Conservation (phyloP, 768 basidiomycete genomes). For the Suillus hirtellus region DNA sequence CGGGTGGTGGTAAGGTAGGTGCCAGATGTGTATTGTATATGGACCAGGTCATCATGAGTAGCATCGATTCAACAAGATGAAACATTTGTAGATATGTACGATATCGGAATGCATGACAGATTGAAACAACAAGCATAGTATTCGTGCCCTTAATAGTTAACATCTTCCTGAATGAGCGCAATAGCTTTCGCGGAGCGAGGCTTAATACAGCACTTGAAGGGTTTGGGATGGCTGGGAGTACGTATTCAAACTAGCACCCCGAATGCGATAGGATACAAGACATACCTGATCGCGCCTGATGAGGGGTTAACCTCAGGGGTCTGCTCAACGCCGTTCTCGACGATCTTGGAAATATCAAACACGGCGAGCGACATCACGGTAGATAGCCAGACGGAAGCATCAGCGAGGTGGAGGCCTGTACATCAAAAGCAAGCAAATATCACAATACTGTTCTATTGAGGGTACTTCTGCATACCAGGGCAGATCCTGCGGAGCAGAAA, state of each 20-base stretch:
- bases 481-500: slow-evolving; percentile 23
- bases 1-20: neutral
- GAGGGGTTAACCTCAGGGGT: slow-evolving; percentile 52
- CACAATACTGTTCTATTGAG: slow-evolving; percentile 19
- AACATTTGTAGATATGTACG: neutral
- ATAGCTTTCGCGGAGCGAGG: slow-evolving; percentile 52
- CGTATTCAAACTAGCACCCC: neutral
- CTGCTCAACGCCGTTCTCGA: slow-evolving; percentile 40
- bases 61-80: neutral
- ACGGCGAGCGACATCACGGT: slow-evolving; percentile 42
- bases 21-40: neutral
- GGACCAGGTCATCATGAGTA: neutral
- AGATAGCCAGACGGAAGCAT: slow-evolving; percentile 41
- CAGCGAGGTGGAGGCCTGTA: slow-evolving; percentile 47
- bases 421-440: neutral
- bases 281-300: slow-evolving; percentile 55
- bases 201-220: slow-evolving; percentile 51
- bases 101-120: neutral
- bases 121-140: neutral
- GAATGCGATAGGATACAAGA: neutral
- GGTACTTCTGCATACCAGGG: slow-evolving; percentile 23
- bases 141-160: slow-evolving; percentile 13
- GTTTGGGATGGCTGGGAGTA: neutral
- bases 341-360: slow-evolving; percentile 40
- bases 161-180: slow-evolving; percentile 45